Evolutionary conservation across 129 eudicot genomes (phyloP), one percentile per base, ranked within the genome.

Genomic region (Gnaphalium uliginosum): DNA sequence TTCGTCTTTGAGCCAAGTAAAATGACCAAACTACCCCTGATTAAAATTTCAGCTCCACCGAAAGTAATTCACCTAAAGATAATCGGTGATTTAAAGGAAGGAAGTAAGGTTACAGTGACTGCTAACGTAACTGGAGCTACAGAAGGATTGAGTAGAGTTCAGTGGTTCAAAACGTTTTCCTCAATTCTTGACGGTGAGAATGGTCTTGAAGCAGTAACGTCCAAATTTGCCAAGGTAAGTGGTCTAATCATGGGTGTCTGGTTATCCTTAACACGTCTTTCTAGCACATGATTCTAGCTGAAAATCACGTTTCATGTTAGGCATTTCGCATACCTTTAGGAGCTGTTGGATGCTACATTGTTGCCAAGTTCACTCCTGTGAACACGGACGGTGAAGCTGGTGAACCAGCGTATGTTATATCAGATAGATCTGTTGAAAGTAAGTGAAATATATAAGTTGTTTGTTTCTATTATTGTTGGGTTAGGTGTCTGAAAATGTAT

Each of bases 301-400:
- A 62, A 39, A 26, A 56, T 43, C 41, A 24, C 37, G 41, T 63
- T 64, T 54, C 29, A 54, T 81, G 25, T 75, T 78, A 94, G 98
- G 99, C 99, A 59, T 89, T 87, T 76, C 94, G 99, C 67, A 81
- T 94, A 76, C 97, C 99, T 29, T 79, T 94, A 77, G 99, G 97
- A 72, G 99, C 97, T 71, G 97, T 94, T 81, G 94, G 97, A 35
- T 79, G 82, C 59, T 89, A 90, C 79, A 81, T 94, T 68, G 89
- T 91, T 77, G 94, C 99, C 66, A 94, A 89, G 79, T 94, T 94
- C 73, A 94, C 93, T 74, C 99, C 99, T 65, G 90, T 94, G 94
- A 87, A 96, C 61, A 83, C 89, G 26, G 96, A 94, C 72, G 99
- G 97, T 59, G 99, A 94, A 82, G 81, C 97, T 76, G 99, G 99